Evolutionary conservation across 768 basidiomycete genomes (phyloP).

Genomic region (Cystofilobasidium capitatum): DNA sequence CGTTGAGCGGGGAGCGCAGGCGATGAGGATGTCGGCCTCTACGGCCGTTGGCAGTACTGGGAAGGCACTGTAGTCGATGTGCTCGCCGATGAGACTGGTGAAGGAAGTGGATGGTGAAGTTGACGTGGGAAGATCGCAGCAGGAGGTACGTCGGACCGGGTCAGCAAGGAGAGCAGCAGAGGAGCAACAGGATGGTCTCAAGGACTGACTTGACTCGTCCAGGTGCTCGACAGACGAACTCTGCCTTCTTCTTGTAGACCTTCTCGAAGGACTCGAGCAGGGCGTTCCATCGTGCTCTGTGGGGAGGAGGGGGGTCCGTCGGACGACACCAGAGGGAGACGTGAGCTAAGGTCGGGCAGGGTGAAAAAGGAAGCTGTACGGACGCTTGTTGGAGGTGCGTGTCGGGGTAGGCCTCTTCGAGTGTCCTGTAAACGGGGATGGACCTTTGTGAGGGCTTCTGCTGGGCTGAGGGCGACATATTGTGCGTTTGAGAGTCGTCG

Average conservation of each 20-base stretch:
- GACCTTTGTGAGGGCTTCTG: constrained; percentile 29
- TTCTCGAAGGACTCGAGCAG: constrained; percentile 54
- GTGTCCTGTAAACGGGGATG: constrained; percentile 55
- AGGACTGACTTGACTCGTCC: constrained; percentile 63
- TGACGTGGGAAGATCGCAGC: background rate
- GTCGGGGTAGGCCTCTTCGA: constrained; percentile 51
- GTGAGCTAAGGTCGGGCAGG: background rate
- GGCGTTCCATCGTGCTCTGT: constrained; percentile 47
- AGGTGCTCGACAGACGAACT: constrained; percentile 65
- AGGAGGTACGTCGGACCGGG: too few species aligned
- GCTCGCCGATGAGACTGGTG: constrained; percentile 47
- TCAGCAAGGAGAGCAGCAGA: background rate
- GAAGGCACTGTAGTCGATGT: constrained; percentile 74
- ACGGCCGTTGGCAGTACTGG: constrained; percentile 78
- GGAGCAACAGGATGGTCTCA: background rate
- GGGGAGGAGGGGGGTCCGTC: background rate
- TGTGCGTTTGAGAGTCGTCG: background rate
- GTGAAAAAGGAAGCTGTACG: background rate
- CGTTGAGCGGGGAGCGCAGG: constrained; percentile 47
- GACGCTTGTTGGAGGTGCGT: constrained; percentile 46
- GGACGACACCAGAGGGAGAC: constrained; percentile 37
- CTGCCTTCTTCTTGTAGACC: constrained; percentile 57
- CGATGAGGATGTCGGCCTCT: constrained; percentile 73
- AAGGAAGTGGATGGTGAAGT: background rate
- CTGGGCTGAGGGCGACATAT: background rate